These are phyloP conservation scores for Closterium sp. DNA, from an alignment of 139 green algal species.

Conservation along the genomic window DNA sequence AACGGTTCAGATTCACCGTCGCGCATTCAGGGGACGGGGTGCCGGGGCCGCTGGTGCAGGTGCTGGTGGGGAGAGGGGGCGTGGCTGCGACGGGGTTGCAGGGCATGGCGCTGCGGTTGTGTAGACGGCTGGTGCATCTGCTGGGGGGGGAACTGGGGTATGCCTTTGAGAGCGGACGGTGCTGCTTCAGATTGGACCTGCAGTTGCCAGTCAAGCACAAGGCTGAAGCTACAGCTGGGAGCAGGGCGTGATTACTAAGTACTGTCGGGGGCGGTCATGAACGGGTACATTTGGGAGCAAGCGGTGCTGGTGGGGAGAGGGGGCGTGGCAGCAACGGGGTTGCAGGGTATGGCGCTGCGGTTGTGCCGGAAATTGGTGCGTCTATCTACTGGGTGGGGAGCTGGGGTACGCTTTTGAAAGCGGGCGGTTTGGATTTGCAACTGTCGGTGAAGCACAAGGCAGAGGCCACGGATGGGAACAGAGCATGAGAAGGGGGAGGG, in stretches of 20 bases:
- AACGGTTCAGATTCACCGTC: background rate
- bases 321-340: slow-evolving; percentile 24
- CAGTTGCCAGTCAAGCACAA: background rate
- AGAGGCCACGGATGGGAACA: background rate
- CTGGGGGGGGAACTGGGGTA: slow-evolving; percentile 3
- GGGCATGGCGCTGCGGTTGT: slow-evolving; percentile 5
- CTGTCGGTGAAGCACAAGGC: background rate
- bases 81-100: background rate
- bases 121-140: background rate
- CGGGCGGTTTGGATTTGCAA: slow-evolving; percentile 14
- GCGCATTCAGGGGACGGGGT: background rate
- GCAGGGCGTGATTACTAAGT: background rate
- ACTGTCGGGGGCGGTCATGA: too few relatives aligned
- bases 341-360: slow-evolving; percentile 44
- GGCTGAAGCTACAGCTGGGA: background rate
- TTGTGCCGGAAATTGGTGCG: slow-evolving; percentile 39
- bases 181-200: background rate
- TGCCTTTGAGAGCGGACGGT: background rate
- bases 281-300: too few relatives aligned
- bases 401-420: slow-evolving; percentile 29
- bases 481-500: background rate
- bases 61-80: slow-evolving; percentile 1
- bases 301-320: slow-evolving; percentile 42
- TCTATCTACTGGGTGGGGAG: slow-evolving; percentile 31
- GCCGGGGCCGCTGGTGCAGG: background rate